Evolutionary conservation across 352 stramenopile genomes (phyloP).

Genomic region (Poterioochromonas sp.): DNA sequence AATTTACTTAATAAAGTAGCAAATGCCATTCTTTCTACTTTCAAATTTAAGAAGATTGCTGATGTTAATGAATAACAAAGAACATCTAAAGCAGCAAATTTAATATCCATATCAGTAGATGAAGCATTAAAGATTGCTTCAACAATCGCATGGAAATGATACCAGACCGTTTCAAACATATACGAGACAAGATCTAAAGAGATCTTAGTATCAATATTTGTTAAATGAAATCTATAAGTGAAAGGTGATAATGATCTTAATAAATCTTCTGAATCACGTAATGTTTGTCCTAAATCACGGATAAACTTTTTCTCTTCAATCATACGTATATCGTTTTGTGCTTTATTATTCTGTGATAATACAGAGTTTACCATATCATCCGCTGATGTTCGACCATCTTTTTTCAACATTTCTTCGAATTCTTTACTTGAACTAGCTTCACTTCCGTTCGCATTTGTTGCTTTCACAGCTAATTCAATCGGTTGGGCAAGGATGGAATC

Average conservation of each 20-base stretch:
- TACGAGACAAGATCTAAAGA: slow-evolving; percentile 72
- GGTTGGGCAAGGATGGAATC: slow-evolving; percentile 80
- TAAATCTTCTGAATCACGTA: slow-evolving; percentile 48
- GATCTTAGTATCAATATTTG: slow-evolving; percentile 65
- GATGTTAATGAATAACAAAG: slow-evolving; percentile 25
- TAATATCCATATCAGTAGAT: neutral
- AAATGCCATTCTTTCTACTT: slow-evolving; percentile 55
- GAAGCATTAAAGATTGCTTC: slow-evolving; percentile 47
- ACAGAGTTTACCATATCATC: neutral
- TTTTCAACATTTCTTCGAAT: neutral
- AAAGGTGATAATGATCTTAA: slow-evolving; percentile 51
- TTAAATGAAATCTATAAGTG: slow-evolving; percentile 63
- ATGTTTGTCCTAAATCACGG: slow-evolving; percentile 36
- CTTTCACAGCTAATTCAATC: slow-evolving; percentile 75
- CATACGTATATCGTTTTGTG: neutral
- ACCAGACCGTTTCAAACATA: slow-evolving; percentile 85
- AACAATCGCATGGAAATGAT: slow-evolving; percentile 72
- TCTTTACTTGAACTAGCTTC: slow-evolving; percentile 47
- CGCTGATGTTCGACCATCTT: slow-evolving; percentile 38
- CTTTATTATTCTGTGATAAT: neutral
- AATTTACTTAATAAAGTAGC: slow-evolving; percentile 54
- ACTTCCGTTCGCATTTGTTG: slow-evolving; percentile 33
- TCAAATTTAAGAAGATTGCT: slow-evolving; percentile 60
- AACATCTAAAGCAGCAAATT: slow-evolving; percentile 30
- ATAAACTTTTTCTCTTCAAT: slow-evolving; percentile 19